Conservation (phyloP, 2,329 filamentous ascomycete genomes). For the Lasiodiplodia sp. region DNA sequence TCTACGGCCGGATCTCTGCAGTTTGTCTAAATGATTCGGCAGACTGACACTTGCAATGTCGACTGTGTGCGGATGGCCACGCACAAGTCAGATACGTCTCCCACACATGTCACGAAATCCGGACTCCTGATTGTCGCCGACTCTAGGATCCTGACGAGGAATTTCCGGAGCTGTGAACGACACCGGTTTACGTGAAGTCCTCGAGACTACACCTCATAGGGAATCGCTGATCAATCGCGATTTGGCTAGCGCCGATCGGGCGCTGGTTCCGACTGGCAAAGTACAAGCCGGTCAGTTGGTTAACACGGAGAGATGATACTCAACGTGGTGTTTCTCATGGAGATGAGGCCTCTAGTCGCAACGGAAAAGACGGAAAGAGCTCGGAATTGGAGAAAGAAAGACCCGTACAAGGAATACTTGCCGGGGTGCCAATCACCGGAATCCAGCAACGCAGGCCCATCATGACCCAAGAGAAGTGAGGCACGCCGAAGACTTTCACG, state of each 20-base stretch:
- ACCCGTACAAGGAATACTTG: not conserved
- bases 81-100: not conserved
- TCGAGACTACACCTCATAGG: not conserved
- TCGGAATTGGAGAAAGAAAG: not conserved
- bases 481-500: not conserved
- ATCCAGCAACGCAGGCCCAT: not conserved
- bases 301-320: not conserved
- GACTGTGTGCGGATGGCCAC: not conserved
- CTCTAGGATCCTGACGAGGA: not conserved
- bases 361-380: not conserved
- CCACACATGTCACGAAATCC: not conserved
- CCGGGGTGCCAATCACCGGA: not conserved
- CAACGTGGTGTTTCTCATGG: not conserved
- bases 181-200: not conserved
- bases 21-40: not conserved
- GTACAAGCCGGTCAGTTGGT: not conserved
- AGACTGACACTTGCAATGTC: not conserved
- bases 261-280: not conserved
- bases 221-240: not conserved
- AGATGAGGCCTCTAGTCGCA: not conserved
- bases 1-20: not conserved
- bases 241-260: not conserved
- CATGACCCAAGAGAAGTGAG: not conserved
- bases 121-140: not conserved
- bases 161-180: not conserved